Percentiles rank a stretch among this genome's conserved stretches.
Evolutionary conservation across 2,329 filamentous ascomycete species (phyloP).

Genomic region (Fusarium metavorans): DNA sequence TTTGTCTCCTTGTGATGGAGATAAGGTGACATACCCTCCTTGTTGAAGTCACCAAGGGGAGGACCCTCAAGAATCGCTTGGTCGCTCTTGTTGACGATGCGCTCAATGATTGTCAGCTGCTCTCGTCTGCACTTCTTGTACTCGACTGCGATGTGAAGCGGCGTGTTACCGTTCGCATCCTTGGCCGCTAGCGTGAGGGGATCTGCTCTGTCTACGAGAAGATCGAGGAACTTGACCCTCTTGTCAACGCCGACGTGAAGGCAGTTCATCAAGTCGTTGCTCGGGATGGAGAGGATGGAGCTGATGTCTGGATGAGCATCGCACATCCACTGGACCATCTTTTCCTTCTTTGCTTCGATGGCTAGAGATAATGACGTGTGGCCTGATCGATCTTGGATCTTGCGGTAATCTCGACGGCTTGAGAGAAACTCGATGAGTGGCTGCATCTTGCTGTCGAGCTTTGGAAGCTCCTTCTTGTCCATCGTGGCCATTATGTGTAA

Average conservation of each 20-base stretch:
- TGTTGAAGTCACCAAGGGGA: slow-evolving; percentile 28
- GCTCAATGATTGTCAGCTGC: slow-evolving; percentile 30
- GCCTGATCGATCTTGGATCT: not conserved
- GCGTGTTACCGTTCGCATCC: slow-evolving; percentile 26
- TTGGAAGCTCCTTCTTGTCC: slow-evolving; percentile 30
- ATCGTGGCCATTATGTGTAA: slow-evolving; percentile 32
- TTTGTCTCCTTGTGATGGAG: slow-evolving; percentile 30
- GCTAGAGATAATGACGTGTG: slow-evolving; percentile 1
- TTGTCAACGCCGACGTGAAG: slow-evolving; percentile 18
- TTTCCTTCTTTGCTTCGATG: slow-evolving; percentile 1
- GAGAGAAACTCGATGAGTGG: slow-evolving; percentile 10
- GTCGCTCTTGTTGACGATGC: slow-evolving; percentile 33
- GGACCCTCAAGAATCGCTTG: not conserved
- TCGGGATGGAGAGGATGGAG: not conserved
- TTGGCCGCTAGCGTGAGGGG: slow-evolving; percentile 24
- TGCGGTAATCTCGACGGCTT: not conserved
- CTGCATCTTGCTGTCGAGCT: slow-evolving; percentile 31
- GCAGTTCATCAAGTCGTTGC: slow-evolving; percentile 8
- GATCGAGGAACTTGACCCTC: slow-evolving; percentile 32
- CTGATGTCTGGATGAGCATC: slow-evolving; percentile 7
- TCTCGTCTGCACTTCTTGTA: slow-evolving; percentile 36
- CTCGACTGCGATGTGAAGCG: slow-evolving; percentile 40
- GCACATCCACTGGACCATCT: slow-evolving; percentile 17
- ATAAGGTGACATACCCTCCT: slow-evolving; percentile 25
- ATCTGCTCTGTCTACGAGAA: slow-evolving; percentile 27